phyloP scores from a whole-genome alignment of 1,284 basidiomycete species.

The Microbotryum silenes-acaulis region DNA sequence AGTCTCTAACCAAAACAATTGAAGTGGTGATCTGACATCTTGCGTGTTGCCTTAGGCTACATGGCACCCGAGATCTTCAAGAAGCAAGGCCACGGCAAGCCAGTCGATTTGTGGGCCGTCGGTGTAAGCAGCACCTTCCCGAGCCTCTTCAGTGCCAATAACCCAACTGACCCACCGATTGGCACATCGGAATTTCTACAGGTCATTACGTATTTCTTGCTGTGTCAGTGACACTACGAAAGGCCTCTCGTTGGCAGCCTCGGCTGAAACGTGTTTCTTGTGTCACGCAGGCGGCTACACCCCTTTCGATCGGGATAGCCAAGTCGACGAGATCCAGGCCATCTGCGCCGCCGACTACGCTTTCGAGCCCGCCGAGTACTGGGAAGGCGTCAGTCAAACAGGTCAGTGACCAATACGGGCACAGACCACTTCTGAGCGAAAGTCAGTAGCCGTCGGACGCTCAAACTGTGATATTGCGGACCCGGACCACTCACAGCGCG shows the following conservation, averaged over 20 bases:
- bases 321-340: constrained; percentile 52
- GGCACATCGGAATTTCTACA: not conserved
- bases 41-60: constrained; percentile 47
- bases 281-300: constrained; percentile 53
- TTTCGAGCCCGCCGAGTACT: constrained; percentile 60
- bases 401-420: constrained; percentile 37
- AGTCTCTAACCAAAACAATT: not conserved
- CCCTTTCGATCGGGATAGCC: constrained; percentile 57
- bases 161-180: not conserved
- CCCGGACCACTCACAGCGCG: constrained; percentile 53
- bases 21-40: not conserved
- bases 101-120: constrained; percentile 79
- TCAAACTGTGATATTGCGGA: constrained; percentile 3
- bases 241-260: too few relatives aligned
- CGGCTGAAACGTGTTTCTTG: not conserved
- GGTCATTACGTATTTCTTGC: constrained; percentile 19
- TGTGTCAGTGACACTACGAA: constrained; percentile 2
- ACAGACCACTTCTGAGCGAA: not conserved
- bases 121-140: constrained; percentile 63
- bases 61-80: constrained; percentile 99
- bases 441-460: not conserved
- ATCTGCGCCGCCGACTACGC: constrained; percentile 85
- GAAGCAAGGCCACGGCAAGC: constrained; percentile 89
- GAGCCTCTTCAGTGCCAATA: not conserved
- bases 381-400: constrained; percentile 30